Evolutionary conservation across 768 basidiomycete genomes (phyloP).

Genomic region (Tulasnella sp.): DNA sequence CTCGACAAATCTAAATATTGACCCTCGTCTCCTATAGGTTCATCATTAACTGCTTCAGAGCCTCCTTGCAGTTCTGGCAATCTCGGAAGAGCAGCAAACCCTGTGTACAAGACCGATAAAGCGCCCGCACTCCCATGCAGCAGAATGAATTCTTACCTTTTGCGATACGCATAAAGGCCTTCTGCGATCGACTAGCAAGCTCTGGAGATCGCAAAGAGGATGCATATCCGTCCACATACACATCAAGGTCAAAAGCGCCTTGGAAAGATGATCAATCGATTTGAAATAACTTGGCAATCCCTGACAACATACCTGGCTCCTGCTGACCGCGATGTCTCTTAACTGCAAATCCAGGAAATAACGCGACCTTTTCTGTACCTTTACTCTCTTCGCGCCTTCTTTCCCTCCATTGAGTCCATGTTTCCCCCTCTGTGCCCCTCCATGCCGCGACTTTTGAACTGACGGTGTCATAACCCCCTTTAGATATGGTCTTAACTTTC

Average conservation of each 20-base stretch:
- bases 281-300: background rate
- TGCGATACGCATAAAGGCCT: constrained; percentile 62
- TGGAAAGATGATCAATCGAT: constrained; percentile 21
- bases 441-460: background rate
- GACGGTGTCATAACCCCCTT: constrained; percentile 2
- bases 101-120: constrained; percentile 27
- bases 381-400: constrained; percentile 18
- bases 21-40: constrained; percentile 22
- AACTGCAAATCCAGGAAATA: constrained; percentile 78
- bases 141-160: constrained; percentile 38
- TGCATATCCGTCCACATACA: constrained; percentile 69
- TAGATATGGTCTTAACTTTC: background rate
- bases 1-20: constrained; percentile 36
- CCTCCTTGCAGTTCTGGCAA: constrained; percentile 23
- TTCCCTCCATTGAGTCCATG: constrained; percentile 1
- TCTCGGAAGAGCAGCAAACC: constrained; percentile 63
- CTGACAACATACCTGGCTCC: constrained; percentile 21
- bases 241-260: constrained; percentile 49
- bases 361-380: constrained; percentile 35
- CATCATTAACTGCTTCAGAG: background rate
- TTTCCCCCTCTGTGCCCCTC: background rate
- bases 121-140: background rate
- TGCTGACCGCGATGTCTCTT: constrained; percentile 25
- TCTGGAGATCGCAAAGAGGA: constrained; percentile 45
- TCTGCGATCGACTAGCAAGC: constrained; percentile 55